A percentile compares a stretch with the other conserved stretches of the same genome.
phyloP scores from a whole-genome alignment of 352 stramenopile genomes.

The Hyaloperonospora brassicae region DNA sequence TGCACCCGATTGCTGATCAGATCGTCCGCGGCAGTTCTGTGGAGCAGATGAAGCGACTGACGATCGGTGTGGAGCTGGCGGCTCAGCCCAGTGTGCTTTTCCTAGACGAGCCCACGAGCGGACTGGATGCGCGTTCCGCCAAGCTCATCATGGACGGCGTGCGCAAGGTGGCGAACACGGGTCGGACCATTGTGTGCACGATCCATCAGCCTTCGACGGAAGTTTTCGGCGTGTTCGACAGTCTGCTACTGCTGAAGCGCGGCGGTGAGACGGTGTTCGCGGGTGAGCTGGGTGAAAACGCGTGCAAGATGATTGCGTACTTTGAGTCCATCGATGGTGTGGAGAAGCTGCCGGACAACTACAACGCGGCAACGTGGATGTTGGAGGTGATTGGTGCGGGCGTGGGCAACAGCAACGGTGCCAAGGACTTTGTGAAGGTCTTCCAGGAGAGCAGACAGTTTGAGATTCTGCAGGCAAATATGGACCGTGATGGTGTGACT shows the following conservation, averaged over 20 bases:
- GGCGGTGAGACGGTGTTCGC: conserved; percentile 45
- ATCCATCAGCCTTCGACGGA: conserved; percentile 89
- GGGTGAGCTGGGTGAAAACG: conserved; percentile 38
- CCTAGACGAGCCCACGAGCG: conserved; percentile 75
- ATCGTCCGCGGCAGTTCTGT: conserved; percentile 32
- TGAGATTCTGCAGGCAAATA: conserved; percentile 20
- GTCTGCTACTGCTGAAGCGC: conserved; percentile 19
- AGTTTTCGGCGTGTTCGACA: conserved; percentile 52
- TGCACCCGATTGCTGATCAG: conserved; percentile 21
- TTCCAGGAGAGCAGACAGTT: conserved; percentile 30
- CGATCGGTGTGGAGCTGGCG: conserved; percentile 18
- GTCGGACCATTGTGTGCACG: conserved; percentile 80
- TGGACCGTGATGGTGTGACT: conserved; percentile 28
- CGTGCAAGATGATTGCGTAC: conserved; percentile 25
- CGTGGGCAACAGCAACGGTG: conserved; percentile 22
- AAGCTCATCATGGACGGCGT: conserved; percentile 82
- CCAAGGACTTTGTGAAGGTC: conserved; percentile 27
- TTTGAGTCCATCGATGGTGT: conserved; percentile 29
- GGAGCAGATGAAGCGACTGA: conserved; percentile 34
- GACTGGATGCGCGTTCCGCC: conserved; percentile 83
- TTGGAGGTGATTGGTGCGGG: conserved; percentile 39
- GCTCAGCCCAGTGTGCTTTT: conserved; percentile 21
- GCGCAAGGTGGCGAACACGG: conserved; percentile 72
- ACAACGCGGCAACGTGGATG: conserved; percentile 65
- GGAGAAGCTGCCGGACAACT: conserved; percentile 39